Conservation (phyloP, 495 filamentous ascomycete genomes). For the Penicillium steckii region DNA sequence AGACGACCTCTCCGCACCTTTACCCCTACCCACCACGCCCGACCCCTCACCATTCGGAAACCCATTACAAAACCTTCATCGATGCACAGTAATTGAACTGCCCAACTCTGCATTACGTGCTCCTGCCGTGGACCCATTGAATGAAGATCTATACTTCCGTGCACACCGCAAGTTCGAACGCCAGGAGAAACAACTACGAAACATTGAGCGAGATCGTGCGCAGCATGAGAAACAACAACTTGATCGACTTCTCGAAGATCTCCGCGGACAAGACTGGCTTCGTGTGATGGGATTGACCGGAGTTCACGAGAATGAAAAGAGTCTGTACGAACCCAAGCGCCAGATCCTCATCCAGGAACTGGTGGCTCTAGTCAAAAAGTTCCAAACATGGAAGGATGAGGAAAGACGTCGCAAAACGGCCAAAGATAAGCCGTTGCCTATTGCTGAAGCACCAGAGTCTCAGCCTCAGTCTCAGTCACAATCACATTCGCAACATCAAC, state of each 20-base stretch:
- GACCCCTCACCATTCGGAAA: constrained; percentile 36
- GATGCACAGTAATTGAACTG: constrained; percentile 33
- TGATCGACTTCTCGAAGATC: constrained; percentile 78
- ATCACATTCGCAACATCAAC: not conserved
- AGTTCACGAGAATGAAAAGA: constrained; percentile 78
- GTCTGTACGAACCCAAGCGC: constrained; percentile 81
- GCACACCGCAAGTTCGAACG: constrained; percentile 77
- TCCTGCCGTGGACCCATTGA: constrained; percentile 57
- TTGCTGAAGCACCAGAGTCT: constrained; percentile 6
- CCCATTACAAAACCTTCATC: constrained; percentile 38
- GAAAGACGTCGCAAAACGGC: constrained; percentile 77
- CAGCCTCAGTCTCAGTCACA: not conserved
- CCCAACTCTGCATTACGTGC: constrained; percentile 8
- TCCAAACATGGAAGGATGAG: constrained; percentile 82
- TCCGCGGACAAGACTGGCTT: constrained; percentile 91
- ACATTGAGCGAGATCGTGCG: constrained; percentile 87
- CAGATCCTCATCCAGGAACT: constrained; percentile 81
- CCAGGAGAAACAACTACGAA: constrained; percentile 89
- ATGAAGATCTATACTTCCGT: constrained; percentile 64
- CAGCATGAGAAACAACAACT: constrained; percentile 90
- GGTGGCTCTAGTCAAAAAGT: constrained; percentile 77
- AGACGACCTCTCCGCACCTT: constrained; percentile 41
- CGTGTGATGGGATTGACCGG: constrained; percentile 89
- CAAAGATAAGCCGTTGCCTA: constrained; percentile 55
- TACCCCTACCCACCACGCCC: constrained; percentile 14